A percentile compares a stretch with the other conserved stretches of the same genome.
These are phyloP conservation scores for Saccharomyces hybrid DNA, from an alignment of 1,139 yeast species.

Conservation along the genomic window DNA sequence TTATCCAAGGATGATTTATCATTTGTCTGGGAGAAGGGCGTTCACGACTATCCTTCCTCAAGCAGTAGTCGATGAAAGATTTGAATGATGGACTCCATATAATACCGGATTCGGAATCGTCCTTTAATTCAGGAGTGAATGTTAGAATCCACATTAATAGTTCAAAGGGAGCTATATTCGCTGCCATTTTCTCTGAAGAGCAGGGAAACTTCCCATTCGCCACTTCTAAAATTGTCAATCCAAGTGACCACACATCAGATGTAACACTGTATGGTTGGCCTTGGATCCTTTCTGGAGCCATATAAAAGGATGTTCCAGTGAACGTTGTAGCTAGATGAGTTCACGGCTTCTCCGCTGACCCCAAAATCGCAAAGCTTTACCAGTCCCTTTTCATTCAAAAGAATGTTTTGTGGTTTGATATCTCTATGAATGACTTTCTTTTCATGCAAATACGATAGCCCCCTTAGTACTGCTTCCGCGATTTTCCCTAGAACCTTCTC, in stretches of 20 bases:
- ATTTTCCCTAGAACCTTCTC: slow-evolving; percentile 87
- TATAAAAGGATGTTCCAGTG: slow-evolving; percentile 93
- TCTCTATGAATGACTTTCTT: slow-evolving; percentile 87
- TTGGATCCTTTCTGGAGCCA: slow-evolving; percentile 97
- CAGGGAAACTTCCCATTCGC: slow-evolving; percentile 85
- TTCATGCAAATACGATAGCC: slow-evolving; percentile 80
- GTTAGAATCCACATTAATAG: slow-evolving; percentile 72
- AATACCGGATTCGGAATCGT: slow-evolving; percentile 69
- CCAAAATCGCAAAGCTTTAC: slow-evolving; percentile 96
- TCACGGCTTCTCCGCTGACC: slow-evolving; percentile 92
- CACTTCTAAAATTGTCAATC: slow-evolving; percentile 83
- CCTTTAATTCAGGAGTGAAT: slow-evolving; percentile 69
- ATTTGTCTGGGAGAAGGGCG: slow-evolving; percentile 91
- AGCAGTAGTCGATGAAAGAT: slow-evolving; percentile 71
- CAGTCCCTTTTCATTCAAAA: slow-evolving; percentile 65
- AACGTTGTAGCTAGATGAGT: slow-evolving; percentile 91
- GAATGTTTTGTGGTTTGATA: slow-evolving; percentile 86
- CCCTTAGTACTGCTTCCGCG: slow-evolving; percentile 76
- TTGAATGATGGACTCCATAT: slow-evolving; percentile 78
- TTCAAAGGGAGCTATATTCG: slow-evolving; percentile 68
- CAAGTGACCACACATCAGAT: slow-evolving; percentile 94
- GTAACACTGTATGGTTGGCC: slow-evolving; percentile 93
- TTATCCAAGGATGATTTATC: slow-evolving; percentile 86
- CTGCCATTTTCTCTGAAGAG: slow-evolving; percentile 32
- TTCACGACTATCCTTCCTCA: slow-evolving; percentile 68